Evolutionary conservation across 2,329 filamentous ascomycete species (phyloP).

Genomic region (Pseudogymnoascus sp.): DNA sequence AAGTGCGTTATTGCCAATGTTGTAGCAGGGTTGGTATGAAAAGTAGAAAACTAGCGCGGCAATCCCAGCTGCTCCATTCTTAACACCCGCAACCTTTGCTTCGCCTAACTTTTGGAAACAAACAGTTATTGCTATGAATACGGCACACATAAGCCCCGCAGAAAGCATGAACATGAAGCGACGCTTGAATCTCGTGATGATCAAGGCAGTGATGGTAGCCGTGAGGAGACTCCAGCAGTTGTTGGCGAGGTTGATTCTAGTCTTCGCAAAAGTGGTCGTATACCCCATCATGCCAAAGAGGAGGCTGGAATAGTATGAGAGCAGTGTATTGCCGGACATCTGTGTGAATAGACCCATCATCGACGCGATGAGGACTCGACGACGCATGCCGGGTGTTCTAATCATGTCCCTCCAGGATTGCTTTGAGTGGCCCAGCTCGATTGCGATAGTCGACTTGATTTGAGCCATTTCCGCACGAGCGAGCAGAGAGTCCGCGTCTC

Average conservation of each 20-base stretch:
- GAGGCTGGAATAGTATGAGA: not conserved
- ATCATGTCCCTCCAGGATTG: conserved; percentile 28
- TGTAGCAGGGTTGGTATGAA: conserved; percentile 36
- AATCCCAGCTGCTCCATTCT: conserved; percentile 16
- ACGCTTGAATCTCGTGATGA: conserved; percentile 16
- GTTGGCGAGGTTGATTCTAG: not conserved
- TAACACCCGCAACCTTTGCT: not conserved
- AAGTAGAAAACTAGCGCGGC: conserved; percentile 22
- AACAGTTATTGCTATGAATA: conserved; percentile 14
- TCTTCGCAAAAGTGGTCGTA: not conserved
- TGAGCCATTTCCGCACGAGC: conserved; percentile 34
- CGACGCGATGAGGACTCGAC: conserved; percentile 26
- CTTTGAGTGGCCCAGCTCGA: conserved; percentile 27
- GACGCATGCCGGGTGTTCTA: conserved; percentile 27
- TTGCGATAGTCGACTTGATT: conserved; percentile 34
- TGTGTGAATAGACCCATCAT: conserved; percentile 21
- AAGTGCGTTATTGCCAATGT: conserved; percentile 44
- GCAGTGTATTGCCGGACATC: conserved; percentile 1
- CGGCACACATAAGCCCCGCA: conserved; percentile 14
- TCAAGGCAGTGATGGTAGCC: not conserved
- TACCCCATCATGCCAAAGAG: conserved; percentile 7
- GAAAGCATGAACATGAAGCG: conserved; percentile 12
- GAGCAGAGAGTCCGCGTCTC: conserved; percentile 30
- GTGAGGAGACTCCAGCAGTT: conserved; percentile 3
- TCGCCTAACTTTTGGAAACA: not conserved